These are phyloP conservation scores for Diaporthe destruens DNA, from an alignment of 2,329 filamentous ascomycete species.

Conservation along the genomic window DNA sequence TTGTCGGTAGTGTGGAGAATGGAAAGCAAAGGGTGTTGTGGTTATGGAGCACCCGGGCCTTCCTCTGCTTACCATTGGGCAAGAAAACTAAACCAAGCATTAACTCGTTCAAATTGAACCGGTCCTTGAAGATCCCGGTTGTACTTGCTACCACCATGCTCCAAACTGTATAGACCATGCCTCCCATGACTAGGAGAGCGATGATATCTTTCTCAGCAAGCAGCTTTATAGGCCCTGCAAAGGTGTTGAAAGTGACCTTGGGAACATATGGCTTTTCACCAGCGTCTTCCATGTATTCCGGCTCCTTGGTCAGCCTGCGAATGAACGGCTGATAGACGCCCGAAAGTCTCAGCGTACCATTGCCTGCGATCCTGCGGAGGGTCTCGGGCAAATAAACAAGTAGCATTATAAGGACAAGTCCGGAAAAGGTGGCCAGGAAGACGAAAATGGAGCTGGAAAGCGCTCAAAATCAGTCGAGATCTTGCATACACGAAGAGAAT, in stretches of 20 bases:
- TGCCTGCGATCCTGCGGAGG: constrained; percentile 53
- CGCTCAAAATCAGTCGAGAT: background rate
- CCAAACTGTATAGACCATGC: constrained; percentile 60
- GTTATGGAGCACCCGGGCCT: too few species aligned
- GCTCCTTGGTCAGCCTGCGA: constrained; percentile 46
- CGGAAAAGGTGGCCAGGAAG: constrained; percentile 47
- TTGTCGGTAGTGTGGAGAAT: too few species aligned
- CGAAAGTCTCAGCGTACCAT: constrained; percentile 53
- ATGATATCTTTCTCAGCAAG: constrained; percentile 61
- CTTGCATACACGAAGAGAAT: background rate
- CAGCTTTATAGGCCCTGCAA: constrained; percentile 55
- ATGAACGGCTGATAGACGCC: constrained; percentile 57
- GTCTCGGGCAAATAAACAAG: constrained; percentile 58
- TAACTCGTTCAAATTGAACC: constrained; percentile 50
- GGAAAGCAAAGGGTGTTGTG: too few species aligned
- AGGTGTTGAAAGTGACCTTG: constrained; percentile 50
- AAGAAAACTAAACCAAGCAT: constrained; percentile 46
- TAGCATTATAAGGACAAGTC: constrained; percentile 52
- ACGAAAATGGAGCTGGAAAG: constrained; percentile 3
- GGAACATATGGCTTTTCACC: constrained; percentile 15
- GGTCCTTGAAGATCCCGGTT: constrained; percentile 53
- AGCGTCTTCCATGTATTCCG: constrained; percentile 33
- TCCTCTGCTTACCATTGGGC: constrained; percentile 44
- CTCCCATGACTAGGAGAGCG: constrained; percentile 57
- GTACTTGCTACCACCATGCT: constrained; percentile 62